These are phyloP conservation scores for Boletus tylopilopsis DNA, from an alignment of 768 basidiomycete genomes.

Conservation along the genomic window DNA sequence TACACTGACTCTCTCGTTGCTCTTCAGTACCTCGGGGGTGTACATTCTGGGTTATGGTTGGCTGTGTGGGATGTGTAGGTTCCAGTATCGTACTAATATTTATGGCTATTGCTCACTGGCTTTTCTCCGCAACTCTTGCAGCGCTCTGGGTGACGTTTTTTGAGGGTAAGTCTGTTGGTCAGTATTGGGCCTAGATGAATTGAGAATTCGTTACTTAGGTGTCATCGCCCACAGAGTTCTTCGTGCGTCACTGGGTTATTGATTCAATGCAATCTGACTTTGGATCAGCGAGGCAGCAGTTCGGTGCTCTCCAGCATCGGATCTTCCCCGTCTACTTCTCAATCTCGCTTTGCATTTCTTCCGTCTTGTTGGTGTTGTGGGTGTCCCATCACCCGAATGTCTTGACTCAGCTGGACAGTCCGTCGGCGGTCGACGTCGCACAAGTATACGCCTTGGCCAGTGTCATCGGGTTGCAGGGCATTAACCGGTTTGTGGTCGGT, in stretches of 20 bases:
- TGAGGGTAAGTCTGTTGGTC: too few relatives aligned
- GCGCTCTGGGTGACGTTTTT: too few relatives aligned
- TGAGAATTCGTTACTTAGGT: too few relatives aligned
- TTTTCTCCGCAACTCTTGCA: too few relatives aligned
- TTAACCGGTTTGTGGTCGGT: conserved; percentile 69
- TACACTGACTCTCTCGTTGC: neutral
- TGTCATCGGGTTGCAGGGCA: conserved; percentile 31
- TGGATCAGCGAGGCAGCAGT: too few relatives aligned
- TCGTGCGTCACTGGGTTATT: too few relatives aligned
- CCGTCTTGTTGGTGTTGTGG: conserved; percentile 56
- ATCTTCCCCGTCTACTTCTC: conserved; percentile 75
- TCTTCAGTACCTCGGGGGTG: conserved; percentile 25
- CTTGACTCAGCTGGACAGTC: conserved; percentile 41
- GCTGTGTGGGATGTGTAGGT: too few relatives aligned
- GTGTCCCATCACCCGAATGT: conserved; percentile 48
- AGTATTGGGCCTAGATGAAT: too few relatives aligned
- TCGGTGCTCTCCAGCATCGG: conserved; percentile 54
- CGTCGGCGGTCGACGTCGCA: conserved; percentile 13
- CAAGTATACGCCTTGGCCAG: conserved; percentile 34
- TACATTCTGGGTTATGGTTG: conserved; percentile 46
- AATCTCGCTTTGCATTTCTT: conserved; percentile 51
- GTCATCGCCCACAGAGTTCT: too few relatives aligned
- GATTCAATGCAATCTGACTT: too few relatives aligned
- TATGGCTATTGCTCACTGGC: too few relatives aligned
- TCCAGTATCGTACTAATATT: too few relatives aligned